Percentiles rank a stretch among this genome's conserved stretches.
These are phyloP conservation scores for Colletotrichum orchidophilum DNA, from an alignment of 2,329 filamentous ascomycete genomes.

Conservation along the genomic window DNA sequence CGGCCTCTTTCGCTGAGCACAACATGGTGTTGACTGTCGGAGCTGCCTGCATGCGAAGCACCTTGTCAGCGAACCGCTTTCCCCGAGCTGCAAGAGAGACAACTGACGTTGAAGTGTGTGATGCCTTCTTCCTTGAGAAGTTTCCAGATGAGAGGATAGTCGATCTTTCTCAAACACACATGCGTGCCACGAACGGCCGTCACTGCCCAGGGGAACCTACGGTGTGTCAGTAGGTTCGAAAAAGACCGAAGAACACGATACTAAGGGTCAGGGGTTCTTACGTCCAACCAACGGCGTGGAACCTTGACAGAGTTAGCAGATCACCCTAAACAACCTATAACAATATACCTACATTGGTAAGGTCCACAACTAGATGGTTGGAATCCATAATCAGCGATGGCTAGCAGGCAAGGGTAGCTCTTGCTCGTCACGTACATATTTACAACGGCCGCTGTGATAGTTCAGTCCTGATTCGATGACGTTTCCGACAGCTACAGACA, in stretches of 20 bases:
- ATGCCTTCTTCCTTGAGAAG: constrained; percentile 86
- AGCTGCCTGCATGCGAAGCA: background rate
- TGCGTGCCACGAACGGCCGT: constrained; percentile 81
- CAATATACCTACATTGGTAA: constrained; percentile 81
- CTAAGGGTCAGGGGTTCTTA: background rate
- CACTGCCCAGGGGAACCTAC: constrained; percentile 77
- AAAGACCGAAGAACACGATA: background rate
- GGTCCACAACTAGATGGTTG: constrained; percentile 73
- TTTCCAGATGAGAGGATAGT: constrained; percentile 92
- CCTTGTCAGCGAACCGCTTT: background rate
- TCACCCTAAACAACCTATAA: constrained; percentile 47
- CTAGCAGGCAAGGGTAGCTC: background rate
- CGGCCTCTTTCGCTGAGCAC: constrained; percentile 81
- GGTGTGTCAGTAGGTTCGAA: background rate
- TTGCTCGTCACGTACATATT: constrained; percentile 60
- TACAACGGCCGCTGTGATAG: constrained; percentile 72
- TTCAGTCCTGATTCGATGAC: constrained; percentile 90
- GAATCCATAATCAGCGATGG: background rate
- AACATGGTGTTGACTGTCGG: constrained; percentile 91
- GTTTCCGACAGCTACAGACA: constrained; percentile 75
- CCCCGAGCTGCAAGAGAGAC: constrained; percentile 65
- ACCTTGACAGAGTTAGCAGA: constrained; percentile 50
- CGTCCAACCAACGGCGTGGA: constrained; percentile 80
- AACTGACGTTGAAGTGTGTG: constrained; percentile 95
- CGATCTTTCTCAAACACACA: constrained; percentile 92